Conservation (phyloP, 2,329 filamentous ascomycete genomes). For the Penicillium sp. region DNA sequence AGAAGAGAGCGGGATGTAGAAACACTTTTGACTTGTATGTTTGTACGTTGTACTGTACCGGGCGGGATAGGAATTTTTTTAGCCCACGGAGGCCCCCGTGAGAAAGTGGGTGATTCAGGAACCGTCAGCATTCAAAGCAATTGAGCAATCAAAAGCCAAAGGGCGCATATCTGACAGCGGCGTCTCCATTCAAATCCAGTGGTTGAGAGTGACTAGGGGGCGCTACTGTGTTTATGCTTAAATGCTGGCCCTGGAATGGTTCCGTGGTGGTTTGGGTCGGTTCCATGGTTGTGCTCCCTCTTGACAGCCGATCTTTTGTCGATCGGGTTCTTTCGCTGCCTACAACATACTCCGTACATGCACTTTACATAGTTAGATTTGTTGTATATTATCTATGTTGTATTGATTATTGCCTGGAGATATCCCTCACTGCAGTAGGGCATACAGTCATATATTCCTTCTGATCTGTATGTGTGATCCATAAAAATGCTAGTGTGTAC, state of each 20-base stretch:
- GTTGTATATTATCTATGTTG: neutral
- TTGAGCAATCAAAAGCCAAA: neutral
- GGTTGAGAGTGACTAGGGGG: constrained; percentile 9
- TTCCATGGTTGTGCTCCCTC: constrained; percentile 19
- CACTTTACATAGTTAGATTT: neutral
- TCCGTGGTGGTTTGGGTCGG: constrained; percentile 13
- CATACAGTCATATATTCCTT: neutral
- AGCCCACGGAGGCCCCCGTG: neutral
- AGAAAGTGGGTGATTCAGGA: neutral
- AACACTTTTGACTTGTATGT: neutral
- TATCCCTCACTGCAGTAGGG: neutral
- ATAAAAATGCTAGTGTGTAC: neutral
- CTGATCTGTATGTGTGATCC: neutral
- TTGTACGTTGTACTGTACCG: neutral
- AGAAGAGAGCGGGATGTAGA: neutral
- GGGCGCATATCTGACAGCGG: constrained; percentile 19
- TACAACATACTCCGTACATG: too few relatives aligned
- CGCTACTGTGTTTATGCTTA: constrained; percentile 28
- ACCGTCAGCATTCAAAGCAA: neutral
- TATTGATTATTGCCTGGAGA: too few relatives aligned
- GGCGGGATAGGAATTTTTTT: constrained; percentile 3
- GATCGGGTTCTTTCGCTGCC: constrained; percentile 12
- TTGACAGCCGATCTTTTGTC: constrained; percentile 18
- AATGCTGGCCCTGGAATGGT: constrained; percentile 11
- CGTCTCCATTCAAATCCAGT: constrained; percentile 17